These are phyloP conservation scores for Xanthoconium purpureum DNA, from an alignment of 768 basidiomycete species.

Conservation along the genomic window DNA sequence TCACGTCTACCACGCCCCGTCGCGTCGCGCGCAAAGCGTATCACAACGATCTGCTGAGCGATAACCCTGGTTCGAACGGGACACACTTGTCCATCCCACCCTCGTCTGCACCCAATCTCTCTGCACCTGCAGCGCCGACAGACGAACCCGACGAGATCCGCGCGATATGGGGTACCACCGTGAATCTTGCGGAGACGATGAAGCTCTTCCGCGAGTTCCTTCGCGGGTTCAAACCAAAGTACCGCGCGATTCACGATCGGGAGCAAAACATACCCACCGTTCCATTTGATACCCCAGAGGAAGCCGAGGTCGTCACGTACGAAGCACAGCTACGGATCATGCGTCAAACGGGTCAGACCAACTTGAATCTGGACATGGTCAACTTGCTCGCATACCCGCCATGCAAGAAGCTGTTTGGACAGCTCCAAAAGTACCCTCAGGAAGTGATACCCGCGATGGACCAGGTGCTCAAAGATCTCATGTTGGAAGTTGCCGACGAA, in stretches of 20 bases:
- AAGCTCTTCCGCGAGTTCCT: slow-evolving; percentile 86
- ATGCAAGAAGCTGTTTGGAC: slow-evolving; percentile 75
- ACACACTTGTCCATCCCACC: slow-evolving; percentile 53
- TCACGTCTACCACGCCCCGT: slow-evolving; percentile 35
- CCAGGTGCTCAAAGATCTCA: slow-evolving; percentile 88
- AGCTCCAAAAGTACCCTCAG: slow-evolving; percentile 91
- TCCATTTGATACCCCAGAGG: slow-evolving; percentile 54
- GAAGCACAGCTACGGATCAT: slow-evolving; percentile 79
- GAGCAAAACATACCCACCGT: slow-evolving; percentile 52
- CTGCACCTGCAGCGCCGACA: slow-evolving; percentile 56
- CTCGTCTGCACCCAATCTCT: slow-evolving; percentile 55
- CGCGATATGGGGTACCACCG: slow-evolving; percentile 97
- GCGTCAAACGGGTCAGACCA: slow-evolving; percentile 89
- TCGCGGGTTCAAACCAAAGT: slow-evolving; percentile 90
- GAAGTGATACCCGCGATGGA: slow-evolving; percentile 98
- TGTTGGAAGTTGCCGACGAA: slow-evolving; percentile 82
- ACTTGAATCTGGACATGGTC: slow-evolving; percentile 84
- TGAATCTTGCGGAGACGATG: slow-evolving; percentile 90
- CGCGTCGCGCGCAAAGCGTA: slow-evolving; percentile 19
- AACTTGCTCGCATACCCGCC: slow-evolving; percentile 87
- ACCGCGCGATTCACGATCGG: slow-evolving; percentile 70
- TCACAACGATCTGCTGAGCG: slow-evolving; percentile 21
- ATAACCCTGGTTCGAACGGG: slow-evolving; percentile 56
- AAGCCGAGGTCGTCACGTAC: slow-evolving; percentile 70
- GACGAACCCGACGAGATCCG: slow-evolving; percentile 82